Evolutionary conservation across 768 basidiomycete genomes (phyloP), one percentile per base, ranked within the genome.

Genomic region (Phylloporus sp.): DNA sequence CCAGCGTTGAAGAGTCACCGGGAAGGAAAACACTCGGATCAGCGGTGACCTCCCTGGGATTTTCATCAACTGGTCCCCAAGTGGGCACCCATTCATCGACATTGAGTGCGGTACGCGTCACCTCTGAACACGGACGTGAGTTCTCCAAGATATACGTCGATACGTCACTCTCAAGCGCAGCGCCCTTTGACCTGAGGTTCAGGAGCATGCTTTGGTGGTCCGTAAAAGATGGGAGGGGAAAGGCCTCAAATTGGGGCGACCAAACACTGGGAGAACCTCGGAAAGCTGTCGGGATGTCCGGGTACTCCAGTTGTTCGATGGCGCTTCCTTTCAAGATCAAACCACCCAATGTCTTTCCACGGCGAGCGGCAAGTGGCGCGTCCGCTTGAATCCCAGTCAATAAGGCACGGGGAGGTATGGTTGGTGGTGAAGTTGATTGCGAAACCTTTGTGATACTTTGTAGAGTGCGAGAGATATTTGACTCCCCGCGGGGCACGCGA

Each of bases 211-310:
- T 67, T 15, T 60, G 50, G 20, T 77, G 63, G 2, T 68, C 65
- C 50, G 70, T 66, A 45, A 63, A 59, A 20, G 51, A 49, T 12
- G 57, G 53, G 13, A n/a, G 27, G 27, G 42, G 34, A 9, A 49
- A 38, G 13, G 53, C 35, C 20, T 66, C 62, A 32, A 68, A 66
- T 27, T 52, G 54, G 2, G 74, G 72, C 6, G 64, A 67, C 55
- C 68, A 67, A 20, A 60, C 48, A 7, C 65, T 57, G 0, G 71
- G 63, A 4, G 73, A 72, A 13, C 74, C 72, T 13, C 69, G 64
- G 61, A 76, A 77, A 7, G 75, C 71, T 15, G 70, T 73, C 6
- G 75, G 76, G 13, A 77, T 72, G 46, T 69, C 70, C 20, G 76
- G 75, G 49, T 76, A 77, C 7, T 65, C 54, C 54, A 58, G 15